phyloP scores from a whole-genome alignment of 768 basidiomycete genomes.

The Phaeolepiota aurea region DNA sequence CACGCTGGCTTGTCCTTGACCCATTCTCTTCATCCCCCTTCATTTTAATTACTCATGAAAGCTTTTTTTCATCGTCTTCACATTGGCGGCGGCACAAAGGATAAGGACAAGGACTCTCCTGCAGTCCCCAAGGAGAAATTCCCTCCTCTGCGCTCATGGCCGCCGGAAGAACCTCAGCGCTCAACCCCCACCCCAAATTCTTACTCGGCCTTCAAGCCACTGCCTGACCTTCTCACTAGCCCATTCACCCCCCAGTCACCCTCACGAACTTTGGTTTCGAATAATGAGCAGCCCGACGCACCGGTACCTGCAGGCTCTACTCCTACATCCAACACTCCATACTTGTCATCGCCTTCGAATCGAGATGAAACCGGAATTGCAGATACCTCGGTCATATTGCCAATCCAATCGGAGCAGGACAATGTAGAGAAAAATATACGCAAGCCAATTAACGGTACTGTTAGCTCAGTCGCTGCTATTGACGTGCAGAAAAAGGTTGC shows the following conservation, averaged over 20 bases:
- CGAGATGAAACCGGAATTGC: conserved; percentile 16
- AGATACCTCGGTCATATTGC: conserved; percentile 11
- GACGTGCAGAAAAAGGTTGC: conserved; percentile 81
- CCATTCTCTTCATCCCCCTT: conserved; percentile 2
- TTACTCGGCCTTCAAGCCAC: conserved; percentile 55
- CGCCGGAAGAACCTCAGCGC: conserved; percentile 35
- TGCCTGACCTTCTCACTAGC: conserved; percentile 53
- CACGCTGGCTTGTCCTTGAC: conserved; percentile 1
- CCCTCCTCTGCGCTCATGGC: conserved; percentile 65
- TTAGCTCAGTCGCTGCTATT: conserved; percentile 16
- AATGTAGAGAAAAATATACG: conserved; percentile 23
- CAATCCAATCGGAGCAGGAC: conserved; percentile 17
- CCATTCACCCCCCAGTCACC: conserved; percentile 24
- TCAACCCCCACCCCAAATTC: conserved; percentile 31
- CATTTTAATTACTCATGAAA: conserved; percentile 71
- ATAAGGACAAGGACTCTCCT: conserved; percentile 41
- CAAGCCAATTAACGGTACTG: conserved; percentile 22
- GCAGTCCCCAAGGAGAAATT: conserved; percentile 48
- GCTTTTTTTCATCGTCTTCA: conserved; percentile 77
- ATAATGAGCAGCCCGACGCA: conserved; percentile 15
- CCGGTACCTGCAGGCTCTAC: conserved; percentile 22
- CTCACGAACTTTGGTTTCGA: conserved; percentile 20
- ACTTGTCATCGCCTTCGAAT: conserved; percentile 10
- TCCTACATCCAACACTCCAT: conserved; percentile 17
- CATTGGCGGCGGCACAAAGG: conserved; percentile 52